A percentile compares a stretch with the other conserved stretches of the same genome.
Evolutionary conservation across 257 asterid genomes (phyloP).

Genomic region (Penstemon davidsonii): DNA sequence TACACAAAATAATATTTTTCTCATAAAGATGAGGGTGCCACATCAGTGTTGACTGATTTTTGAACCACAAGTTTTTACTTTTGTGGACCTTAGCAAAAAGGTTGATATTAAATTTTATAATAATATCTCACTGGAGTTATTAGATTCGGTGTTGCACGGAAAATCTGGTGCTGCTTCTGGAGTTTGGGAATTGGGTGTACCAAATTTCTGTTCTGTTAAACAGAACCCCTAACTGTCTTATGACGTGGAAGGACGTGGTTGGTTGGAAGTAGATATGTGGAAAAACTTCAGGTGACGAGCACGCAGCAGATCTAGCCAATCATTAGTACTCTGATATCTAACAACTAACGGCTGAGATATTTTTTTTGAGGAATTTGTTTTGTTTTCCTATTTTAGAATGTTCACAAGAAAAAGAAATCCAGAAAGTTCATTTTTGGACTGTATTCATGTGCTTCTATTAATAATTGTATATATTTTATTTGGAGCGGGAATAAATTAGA

Average conservation of each 20-base stretch:
- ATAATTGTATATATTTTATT: too few relatives aligned
- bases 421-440: background rate
- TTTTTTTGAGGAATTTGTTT: background rate
- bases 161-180: conserved; percentile 26
- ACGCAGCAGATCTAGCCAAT: conserved; percentile 22
- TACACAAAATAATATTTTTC: too few relatives aligned
- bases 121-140: background rate
- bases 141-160: conserved; percentile 37
- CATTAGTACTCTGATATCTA: conserved; percentile 3
- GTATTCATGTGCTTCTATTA: background rate
- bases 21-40: conserved; percentile 53
- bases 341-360: conserved; percentile 24
- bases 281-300: conserved; percentile 21
- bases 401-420: background rate
- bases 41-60: conserved; percentile 46
- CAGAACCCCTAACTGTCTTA: background rate
- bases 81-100: conserved; percentile 41
- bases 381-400: background rate
- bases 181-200: conserved; percentile 6
- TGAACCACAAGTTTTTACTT: conserved; percentile 60
- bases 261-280: conserved; percentile 18
- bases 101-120: background rate
- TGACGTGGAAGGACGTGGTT: conserved; percentile 36
- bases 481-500: too few relatives aligned
- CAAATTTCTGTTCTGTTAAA: conserved; percentile 19